These are phyloP conservation scores for Trichopus zeylanicus DNA, from an alignment of 116 monocot genomes.

Conservation along the genomic window DNA sequence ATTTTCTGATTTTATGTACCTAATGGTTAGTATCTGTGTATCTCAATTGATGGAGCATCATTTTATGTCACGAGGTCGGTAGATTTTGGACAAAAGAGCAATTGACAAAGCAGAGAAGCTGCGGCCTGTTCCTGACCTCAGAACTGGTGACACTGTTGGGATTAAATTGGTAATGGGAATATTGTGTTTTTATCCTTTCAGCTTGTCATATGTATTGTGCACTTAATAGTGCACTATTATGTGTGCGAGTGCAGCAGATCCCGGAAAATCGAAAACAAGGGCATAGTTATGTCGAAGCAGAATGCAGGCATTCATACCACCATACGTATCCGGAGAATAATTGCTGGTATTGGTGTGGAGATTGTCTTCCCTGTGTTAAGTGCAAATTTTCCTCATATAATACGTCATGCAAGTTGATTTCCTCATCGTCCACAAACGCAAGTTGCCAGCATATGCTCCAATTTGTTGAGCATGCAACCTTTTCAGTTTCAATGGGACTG, in stretches of 20 bases:
- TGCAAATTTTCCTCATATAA: too few relatives aligned
- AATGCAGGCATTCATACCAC: constrained; percentile 95
- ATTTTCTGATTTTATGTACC: neutral
- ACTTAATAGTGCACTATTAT: neutral
- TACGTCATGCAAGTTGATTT: too few relatives aligned
- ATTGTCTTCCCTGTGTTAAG: constrained; percentile 98
- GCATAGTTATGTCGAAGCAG: constrained; percentile 88
- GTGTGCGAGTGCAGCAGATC: constrained; percentile 51
- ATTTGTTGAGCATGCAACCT: too few relatives aligned
- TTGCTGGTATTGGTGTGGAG: constrained; percentile 87
- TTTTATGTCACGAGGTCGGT: neutral
- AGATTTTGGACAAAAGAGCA: constrained; percentile 84
- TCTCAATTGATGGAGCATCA: neutral
- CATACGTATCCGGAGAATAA: constrained; percentile 82
- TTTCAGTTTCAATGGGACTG: too few relatives aligned
- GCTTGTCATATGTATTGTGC: neutral
- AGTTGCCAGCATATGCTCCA: too few relatives aligned
- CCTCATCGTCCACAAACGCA: too few relatives aligned
- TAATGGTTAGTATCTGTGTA: neutral
- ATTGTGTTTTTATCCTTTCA: neutral
- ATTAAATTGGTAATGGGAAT: constrained; percentile 57
- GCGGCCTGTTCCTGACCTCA: constrained; percentile 76
- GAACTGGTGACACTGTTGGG: constrained; percentile 84
- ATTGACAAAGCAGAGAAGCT: constrained; percentile 65
- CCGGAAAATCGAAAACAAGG: constrained; percentile 86